Evolutionary conservation across 2,329 filamentous ascomycete genomes (phyloP).

Genomic region (Fusarium pseudograminearum): DNA sequence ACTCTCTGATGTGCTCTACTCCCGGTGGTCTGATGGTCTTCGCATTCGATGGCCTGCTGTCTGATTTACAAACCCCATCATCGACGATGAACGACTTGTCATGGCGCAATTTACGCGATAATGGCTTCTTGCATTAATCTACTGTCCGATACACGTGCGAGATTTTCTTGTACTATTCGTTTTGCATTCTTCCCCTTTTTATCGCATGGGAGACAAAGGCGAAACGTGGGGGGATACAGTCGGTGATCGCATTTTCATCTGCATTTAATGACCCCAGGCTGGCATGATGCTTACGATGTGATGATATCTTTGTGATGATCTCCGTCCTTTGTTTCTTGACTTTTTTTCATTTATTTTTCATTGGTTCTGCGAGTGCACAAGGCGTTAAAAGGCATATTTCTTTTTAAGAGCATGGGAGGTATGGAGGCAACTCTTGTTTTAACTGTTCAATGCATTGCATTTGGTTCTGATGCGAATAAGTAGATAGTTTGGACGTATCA

Average conservation of each 20-base stretch:
- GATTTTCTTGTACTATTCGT: constrained; percentile 17
- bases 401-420: constrained; percentile 23
- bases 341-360: not conserved
- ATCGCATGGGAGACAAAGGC: constrained; percentile 6
- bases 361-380: constrained; percentile 25
- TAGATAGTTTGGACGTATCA: constrained; percentile 28
- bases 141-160: constrained; percentile 22
- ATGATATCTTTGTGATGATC: constrained; percentile 40
- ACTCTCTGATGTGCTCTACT: constrained; percentile 89
- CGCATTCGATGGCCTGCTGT: constrained; percentile 74
- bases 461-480: constrained; percentile 6
- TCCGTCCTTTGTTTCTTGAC: constrained; percentile 27
- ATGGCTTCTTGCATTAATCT: constrained; percentile 4
- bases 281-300: constrained; percentile 36
- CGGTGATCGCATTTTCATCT: constrained; percentile 18
- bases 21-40: constrained; percentile 88
- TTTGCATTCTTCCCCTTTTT: constrained; percentile 30
- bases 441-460: constrained; percentile 10
- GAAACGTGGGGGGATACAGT: constrained; percentile 6
- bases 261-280: constrained; percentile 9
- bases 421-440: constrained; percentile 31
- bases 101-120: not conserved
- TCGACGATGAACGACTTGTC: not conserved
- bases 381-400: constrained; percentile 30
- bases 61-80: constrained; percentile 22